phyloP scores from a whole-genome alignment of 148 eudicot genomes.

The Heliamphora exappendiculata region DNA sequence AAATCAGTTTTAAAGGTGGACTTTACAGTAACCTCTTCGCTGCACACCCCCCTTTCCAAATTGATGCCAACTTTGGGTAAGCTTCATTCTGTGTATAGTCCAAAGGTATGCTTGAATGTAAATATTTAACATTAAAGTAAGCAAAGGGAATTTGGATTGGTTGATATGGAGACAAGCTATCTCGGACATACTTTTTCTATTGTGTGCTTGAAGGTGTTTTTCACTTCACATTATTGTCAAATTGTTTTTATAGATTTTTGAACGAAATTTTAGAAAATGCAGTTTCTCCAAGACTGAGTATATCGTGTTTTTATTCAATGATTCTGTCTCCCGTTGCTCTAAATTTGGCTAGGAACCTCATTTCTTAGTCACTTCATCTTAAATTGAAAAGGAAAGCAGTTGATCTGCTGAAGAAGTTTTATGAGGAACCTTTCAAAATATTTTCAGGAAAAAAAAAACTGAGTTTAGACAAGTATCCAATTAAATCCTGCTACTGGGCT shows the following conservation, averaged over 20 bases:
- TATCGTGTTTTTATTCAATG: neutral
- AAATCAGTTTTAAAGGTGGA: slow-evolving; percentile 64
- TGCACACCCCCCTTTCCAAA: slow-evolving; percentile 95
- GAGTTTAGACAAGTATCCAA: neutral
- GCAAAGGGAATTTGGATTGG: no score
- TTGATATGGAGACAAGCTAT: no score
- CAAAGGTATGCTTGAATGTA: no score
- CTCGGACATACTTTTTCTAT: neutral
- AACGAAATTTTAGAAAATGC: neutral
- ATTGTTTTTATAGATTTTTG: neutral
- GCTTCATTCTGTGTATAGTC: slow-evolving; percentile 1
- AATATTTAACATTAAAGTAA: no score
- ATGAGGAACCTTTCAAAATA: no score
- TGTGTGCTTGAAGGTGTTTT: neutral
- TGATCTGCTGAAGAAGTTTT: neutral
- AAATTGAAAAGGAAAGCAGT: neutral
- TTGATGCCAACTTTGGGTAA: slow-evolving; percentile 92
- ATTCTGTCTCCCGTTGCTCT: neutral
- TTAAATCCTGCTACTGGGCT: no score
- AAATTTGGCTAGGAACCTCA: neutral
- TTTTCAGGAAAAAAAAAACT: neutral
- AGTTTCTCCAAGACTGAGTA: no score
- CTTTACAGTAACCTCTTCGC: slow-evolving; percentile 77
- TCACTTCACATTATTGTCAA: neutral
- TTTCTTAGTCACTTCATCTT: neutral